Evolutionary conservation across 106 monocot species (phyloP).

Genomic region (Vanilla planifolia): DNA sequence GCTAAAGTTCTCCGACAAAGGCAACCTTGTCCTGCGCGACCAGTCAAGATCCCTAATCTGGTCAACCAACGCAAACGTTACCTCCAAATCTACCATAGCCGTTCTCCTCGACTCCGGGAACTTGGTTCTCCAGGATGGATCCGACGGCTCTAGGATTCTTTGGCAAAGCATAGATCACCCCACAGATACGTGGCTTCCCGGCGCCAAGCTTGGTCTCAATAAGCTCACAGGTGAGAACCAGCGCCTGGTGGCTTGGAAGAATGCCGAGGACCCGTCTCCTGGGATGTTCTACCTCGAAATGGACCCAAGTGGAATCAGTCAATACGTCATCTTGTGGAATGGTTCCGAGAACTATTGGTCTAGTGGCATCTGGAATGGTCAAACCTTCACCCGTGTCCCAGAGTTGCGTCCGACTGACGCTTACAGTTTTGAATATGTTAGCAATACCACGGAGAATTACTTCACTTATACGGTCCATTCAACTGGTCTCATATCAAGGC

Average conservation of each 20-base stretch:
- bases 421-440: not conserved
- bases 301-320: conserved; percentile 17
- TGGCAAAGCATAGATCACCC: conserved; percentile 40
- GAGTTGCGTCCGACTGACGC: not conserved
- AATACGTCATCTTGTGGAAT: conserved; percentile 25
- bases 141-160: not conserved
- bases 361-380: conserved; percentile 23
- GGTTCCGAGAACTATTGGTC: conserved; percentile 15
- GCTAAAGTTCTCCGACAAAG: conserved; percentile 17
- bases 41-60: conserved; percentile 10
- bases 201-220: conserved; percentile 5
- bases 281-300: conserved; percentile 15
- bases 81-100: not conserved
- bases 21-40: conserved; percentile 20
- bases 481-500: not conserved
- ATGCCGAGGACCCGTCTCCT: conserved; percentile 19
- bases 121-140: conserved; percentile 7
- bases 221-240: conserved; percentile 3
- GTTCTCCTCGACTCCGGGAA: conserved; percentile 21
- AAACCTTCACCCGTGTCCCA: conserved; percentile 8
- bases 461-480: not conserved
- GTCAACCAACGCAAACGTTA: conserved; percentile 10
- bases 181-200: conserved; percentile 15
- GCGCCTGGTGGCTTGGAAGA: conserved; percentile 27
- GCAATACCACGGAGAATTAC: not conserved